These are phyloP conservation scores for Tetradesmus obliquus DNA, from an alignment of 139 green algal genomes.

Conservation along the genomic window DNA sequence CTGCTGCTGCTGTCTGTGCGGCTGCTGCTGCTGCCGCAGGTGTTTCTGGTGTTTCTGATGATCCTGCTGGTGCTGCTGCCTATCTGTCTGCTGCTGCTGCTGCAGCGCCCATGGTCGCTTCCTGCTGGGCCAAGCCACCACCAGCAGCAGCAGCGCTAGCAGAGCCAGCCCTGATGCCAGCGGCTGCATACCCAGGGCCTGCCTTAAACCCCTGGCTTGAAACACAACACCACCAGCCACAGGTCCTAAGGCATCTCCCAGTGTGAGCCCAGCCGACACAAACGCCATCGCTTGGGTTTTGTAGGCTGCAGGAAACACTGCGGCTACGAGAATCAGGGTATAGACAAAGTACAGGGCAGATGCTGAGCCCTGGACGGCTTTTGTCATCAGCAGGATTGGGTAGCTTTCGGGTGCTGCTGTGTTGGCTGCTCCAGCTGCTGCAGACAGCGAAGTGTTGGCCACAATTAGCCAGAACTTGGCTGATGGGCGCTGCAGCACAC, in stretches of 20 bases:
- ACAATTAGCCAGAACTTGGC: conserved; percentile 16
- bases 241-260: conserved; percentile 29
- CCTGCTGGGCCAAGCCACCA: not conserved
- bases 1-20: not conserved
- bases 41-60: not conserved
- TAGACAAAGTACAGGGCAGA: conserved; percentile 31
- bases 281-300: conserved; percentile 23
- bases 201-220: not conserved
- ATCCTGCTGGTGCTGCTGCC: not conserved
- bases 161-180: not conserved
- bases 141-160: not conserved
- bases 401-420: not conserved
- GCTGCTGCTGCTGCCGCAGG: not conserved
- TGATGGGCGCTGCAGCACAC: not conserved
- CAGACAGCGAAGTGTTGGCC: not conserved
- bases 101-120: not conserved
- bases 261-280: conserved; percentile 17
- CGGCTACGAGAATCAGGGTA: not conserved
- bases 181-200: conserved; percentile 3
- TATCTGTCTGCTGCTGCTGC: not conserved
- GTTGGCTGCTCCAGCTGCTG: conserved; percentile 10
- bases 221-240: not conserved
- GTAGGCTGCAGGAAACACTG: conserved; percentile 14
- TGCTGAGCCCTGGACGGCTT: conserved; percentile 16
- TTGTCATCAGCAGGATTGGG: not conserved